Percentiles rank a stretch among this genome's conserved stretches.
phyloP scores from a whole-genome alignment of 257 asterid genomes.

The Solanum medicagineum region DNA sequence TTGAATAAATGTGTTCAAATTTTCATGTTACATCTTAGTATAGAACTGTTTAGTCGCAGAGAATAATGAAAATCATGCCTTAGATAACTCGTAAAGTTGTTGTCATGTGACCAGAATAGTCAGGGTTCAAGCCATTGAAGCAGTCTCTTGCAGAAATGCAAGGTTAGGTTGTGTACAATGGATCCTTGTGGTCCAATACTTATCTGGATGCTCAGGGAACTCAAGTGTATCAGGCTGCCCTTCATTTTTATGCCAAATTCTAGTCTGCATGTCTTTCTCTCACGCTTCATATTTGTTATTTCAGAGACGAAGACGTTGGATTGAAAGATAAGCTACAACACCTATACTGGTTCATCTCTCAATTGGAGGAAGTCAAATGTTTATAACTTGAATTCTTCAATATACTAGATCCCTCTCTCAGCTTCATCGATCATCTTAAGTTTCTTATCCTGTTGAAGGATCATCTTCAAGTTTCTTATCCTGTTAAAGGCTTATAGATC shows the following conservation, averaged over 20 bases:
- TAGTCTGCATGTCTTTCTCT: not conserved
- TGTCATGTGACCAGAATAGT: not conserved
- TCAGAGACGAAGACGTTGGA: not conserved
- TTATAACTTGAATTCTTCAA: not conserved
- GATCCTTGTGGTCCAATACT: not conserved
- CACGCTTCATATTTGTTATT: not conserved
- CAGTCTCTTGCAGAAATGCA: not conserved
- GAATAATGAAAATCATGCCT: not conserved
- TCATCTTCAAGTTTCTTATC: no score
- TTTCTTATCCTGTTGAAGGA: not conserved
- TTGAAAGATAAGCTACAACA: not conserved
- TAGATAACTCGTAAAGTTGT: not conserved
- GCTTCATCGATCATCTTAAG: not conserved
- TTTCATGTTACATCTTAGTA: not conserved
- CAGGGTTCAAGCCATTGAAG: not conserved
- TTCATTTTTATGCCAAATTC: not conserved
- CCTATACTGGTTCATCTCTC: not conserved
- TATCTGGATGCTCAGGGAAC: not conserved
- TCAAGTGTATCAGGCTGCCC: not conserved
- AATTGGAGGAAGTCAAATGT: not conserved
- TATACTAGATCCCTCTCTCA: not conserved
- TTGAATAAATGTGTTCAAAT: not conserved
- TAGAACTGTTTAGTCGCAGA: not conserved
- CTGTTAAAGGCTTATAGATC: not conserved
- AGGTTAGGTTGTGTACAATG: not conserved